Evolutionary conservation across 371 early-diverging fungal genomes (phyloP).

Genomic region (Haplosporangium sp.): DNA sequence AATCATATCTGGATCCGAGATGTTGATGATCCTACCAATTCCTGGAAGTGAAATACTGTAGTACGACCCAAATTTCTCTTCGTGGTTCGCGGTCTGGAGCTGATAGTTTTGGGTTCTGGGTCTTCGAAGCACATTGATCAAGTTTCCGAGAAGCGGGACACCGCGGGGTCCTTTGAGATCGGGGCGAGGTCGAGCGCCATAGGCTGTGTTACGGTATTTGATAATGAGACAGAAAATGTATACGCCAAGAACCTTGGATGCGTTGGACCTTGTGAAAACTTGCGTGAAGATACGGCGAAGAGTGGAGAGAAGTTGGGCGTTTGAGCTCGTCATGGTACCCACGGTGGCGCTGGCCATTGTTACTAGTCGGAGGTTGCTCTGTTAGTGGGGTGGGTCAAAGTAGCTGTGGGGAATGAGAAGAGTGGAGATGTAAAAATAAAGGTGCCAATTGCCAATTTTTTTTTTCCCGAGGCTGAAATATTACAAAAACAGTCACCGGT

Average conservation of each 20-base stretch:
- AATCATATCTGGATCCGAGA: constrained; percentile 27
- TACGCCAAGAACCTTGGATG: constrained; percentile 9
- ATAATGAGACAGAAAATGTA: constrained; percentile 32
- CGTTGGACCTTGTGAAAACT: constrained; percentile 8
- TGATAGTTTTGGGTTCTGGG: constrained; percentile 13
- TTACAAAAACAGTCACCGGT: too few relatives aligned
- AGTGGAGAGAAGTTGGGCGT: not conserved
- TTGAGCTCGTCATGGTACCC: too few relatives aligned
- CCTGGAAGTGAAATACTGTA: constrained; percentile 26
- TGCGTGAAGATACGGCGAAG: not conserved
- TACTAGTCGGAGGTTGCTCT: too few relatives aligned
- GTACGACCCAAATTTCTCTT: constrained; percentile 15
- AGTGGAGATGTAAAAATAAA: too few relatives aligned
- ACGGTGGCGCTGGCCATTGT: not conserved
- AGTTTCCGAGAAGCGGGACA: constrained; percentile 30
- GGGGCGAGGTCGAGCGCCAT: constrained; percentile 19
- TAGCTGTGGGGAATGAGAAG: too few relatives aligned
- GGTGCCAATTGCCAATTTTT: too few relatives aligned
- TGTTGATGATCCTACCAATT: constrained; percentile 26
- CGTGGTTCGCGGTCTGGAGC: constrained; percentile 14
- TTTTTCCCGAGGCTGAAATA: too few relatives aligned
- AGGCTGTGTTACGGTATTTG: constrained; percentile 34
- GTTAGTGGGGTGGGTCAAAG: too few relatives aligned
- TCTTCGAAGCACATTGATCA: constrained; percentile 12
- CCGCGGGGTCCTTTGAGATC: constrained; percentile 29